Base-by-base conservation (phyloP, 139 green algal species). In the Micractinium conductrix region DNA sequence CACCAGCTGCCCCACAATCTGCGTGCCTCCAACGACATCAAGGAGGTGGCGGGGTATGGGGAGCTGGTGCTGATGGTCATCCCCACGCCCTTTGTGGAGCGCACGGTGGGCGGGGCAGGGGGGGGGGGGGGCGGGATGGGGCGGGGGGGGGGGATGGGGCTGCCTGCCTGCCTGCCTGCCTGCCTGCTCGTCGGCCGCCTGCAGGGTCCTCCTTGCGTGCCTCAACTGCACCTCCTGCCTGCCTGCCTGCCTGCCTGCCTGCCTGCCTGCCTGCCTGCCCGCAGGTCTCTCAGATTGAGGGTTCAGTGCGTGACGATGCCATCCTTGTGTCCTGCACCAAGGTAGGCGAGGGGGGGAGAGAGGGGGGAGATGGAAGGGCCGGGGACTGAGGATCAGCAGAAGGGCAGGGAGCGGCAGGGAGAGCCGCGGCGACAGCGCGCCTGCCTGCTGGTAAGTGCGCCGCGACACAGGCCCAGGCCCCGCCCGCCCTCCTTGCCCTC, bases 51-150 rank as follows among this genome's bases (percentile, higher is more conserved):
- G 4, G 58, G 42, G 26, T 45, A 87, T 81, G 88, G 79, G 17
- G 76, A 95, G 68, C 43, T 97, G n/a, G n/a, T 97, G 35, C 92
- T 97, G 12, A 90, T 95, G 87, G 95, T 97, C 30, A 90, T 98
- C 10, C 95, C 95, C 22, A 97, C 94, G 0, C 95, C 93, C 28
- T 97, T 95, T 84, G 86, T 97, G 26, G 92, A 78, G 35, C 19
- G 30, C 21, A 94, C 93, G 5, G 82, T 97, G 50, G 55, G 37
- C 12, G 21, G 48, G 24, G 35, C 92, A 2, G 68, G 42, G 5
- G 6, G 43, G 69, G 60, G 19, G 24, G 60, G 53, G 53, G 2
- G 53, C 10, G 53, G 5, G 8, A 9, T 14, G 8, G 5, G 53
- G 19, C 5, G 8, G 10, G 8, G 19, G 53, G 6, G 8, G 53